Conservation (phyloP, 2,329 filamentous ascomycete species). For the Aspergillus sp. region DNA sequence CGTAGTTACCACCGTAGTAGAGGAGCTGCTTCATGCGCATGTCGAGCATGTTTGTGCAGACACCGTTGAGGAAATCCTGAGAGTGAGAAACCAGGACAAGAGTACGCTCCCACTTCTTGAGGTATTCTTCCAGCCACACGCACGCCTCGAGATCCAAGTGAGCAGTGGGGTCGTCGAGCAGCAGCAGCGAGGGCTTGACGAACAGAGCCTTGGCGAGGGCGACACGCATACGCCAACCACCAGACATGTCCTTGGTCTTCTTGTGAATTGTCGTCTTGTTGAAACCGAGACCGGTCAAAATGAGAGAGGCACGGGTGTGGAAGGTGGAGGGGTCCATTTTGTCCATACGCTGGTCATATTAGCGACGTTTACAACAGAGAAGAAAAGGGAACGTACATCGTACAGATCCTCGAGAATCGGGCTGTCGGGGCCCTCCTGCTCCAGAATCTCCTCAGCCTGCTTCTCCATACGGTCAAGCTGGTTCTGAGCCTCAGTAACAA, state of each 20-base stretch:
- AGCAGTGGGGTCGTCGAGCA: conserved; percentile 97
- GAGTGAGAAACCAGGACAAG: conserved; percentile 96
- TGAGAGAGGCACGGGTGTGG: conserved; percentile 90
- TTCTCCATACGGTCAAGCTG: conserved; percentile 91
- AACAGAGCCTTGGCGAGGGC: conserved; percentile 96
- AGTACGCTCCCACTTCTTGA: conserved; percentile 99
- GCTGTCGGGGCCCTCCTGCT: conserved; percentile 89
- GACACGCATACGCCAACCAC: conserved; percentile 99
- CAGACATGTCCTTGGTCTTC: conserved; percentile 99
- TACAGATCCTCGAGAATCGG: conserved; percentile 92
- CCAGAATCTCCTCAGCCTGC: conserved; percentile 85
- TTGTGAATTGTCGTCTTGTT: conserved; percentile 98
- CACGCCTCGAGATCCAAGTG: conserved; percentile 99
- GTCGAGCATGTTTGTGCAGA: conserved; percentile 98
- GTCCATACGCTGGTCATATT: conserved; percentile 79
- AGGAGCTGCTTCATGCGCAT: conserved; percentile 88
- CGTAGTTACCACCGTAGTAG: conserved; percentile 99
- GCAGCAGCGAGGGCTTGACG: conserved; percentile 92
- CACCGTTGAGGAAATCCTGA: conserved; percentile 98
- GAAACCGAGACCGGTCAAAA: conserved; percentile 97
- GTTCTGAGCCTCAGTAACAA: conserved; percentile 89
- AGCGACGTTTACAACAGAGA: conserved; percentile 11
- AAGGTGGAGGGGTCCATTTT: conserved; percentile 99
- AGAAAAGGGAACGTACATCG: conserved; percentile 67
- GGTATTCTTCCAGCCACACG: conserved; percentile 99